Evolutionary conservation across 2,329 filamentous ascomycete species (phyloP).

Genomic region (Calonectria hongkongensis): DNA sequence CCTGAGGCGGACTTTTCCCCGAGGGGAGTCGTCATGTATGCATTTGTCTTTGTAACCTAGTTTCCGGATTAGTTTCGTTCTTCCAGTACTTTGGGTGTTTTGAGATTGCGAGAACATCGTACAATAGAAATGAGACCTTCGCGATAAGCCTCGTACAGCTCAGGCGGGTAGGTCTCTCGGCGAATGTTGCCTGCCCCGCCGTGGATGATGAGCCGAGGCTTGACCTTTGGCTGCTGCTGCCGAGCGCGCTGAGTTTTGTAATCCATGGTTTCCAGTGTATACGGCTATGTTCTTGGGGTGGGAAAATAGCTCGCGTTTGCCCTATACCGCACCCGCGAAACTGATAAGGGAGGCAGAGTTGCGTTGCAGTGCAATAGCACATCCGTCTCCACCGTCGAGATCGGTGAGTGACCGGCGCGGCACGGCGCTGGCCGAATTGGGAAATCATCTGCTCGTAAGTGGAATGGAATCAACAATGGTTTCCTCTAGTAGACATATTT

Average conservation of each 20-base stretch:
- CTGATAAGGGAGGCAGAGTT: conserved; percentile 1
- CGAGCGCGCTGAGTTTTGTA: conserved; percentile 56
- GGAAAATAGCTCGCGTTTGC: conserved; percentile 3
- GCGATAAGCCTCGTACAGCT: conserved; percentile 76
- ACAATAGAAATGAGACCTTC: conserved; percentile 78
- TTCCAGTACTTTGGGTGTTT: too few relatives aligned
- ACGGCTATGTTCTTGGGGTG: background rate
- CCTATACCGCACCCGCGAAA: background rate
- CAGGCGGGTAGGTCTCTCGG: conserved; percentile 74
- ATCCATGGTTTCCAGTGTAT: conserved; percentile 60
- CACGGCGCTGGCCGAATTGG: background rate
- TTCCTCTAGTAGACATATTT: too few relatives aligned
- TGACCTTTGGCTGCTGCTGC: conserved; percentile 52
- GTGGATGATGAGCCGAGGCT: conserved; percentile 80
- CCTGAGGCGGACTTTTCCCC: conserved; percentile 37
- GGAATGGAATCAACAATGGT: too few relatives aligned
- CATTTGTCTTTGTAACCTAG: conserved; percentile 66
- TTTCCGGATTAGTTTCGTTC: background rate
- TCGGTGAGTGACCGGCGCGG: background rate
- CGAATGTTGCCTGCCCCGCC: conserved; percentile 84
- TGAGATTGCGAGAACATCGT: conserved; percentile 35
- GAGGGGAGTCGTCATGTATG: conserved; percentile 66
- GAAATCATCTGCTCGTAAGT: background rate
- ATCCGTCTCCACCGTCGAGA: background rate
- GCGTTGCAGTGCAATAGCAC: background rate